Evolutionary conservation across 352 stramenopile species (phyloP).

Genomic region (Blastocystis sp.): DNA sequence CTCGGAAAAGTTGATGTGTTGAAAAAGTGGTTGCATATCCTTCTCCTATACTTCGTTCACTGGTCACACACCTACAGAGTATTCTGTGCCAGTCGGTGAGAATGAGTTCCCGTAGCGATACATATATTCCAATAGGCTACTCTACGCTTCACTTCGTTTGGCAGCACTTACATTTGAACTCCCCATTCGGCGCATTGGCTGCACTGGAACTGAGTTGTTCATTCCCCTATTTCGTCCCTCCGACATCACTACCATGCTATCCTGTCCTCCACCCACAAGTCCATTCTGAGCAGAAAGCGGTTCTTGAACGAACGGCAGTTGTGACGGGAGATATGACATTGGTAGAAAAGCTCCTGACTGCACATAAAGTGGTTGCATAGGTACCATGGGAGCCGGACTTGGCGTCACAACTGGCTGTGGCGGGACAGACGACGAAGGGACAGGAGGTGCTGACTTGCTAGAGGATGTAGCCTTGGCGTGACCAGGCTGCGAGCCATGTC

Average conservation of each 20-base stretch:
- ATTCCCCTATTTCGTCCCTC: neutral
- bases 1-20: neutral
- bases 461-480: neutral
- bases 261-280: neutral
- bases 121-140: neutral
- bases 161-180: neutral
- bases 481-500: constrained; percentile 31
- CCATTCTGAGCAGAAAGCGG: too few species aligned
- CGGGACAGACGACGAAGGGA: neutral
- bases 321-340: neutral
- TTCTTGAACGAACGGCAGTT: too few species aligned
- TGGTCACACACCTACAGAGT: neutral
- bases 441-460: neutral
- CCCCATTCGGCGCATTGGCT: neutral
- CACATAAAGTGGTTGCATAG: neutral
- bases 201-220: neutral
- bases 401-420: neutral
- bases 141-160: neutral
- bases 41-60: neutral
- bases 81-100: neutral
- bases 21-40: neutral
- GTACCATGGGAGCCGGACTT: neutral
- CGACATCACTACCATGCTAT: neutral
- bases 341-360: neutral
- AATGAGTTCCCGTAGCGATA: neutral